These are phyloP conservation scores for Hyaloscypha bicolor DNA, from an alignment of 495 filamentous ascomycete species.

Conservation along the genomic window DNA sequence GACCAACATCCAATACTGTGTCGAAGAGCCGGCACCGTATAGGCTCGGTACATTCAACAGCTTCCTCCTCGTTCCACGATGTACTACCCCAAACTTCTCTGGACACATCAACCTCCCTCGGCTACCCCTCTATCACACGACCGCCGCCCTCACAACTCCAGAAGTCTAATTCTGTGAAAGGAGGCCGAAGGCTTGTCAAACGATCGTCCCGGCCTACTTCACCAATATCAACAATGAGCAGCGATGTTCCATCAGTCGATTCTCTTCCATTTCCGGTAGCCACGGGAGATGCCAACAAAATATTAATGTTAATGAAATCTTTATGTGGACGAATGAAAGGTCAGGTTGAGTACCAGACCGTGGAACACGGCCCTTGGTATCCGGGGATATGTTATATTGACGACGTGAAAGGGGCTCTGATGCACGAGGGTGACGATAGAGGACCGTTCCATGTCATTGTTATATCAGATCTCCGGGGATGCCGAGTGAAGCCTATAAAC, in stretches of 20 bases:
- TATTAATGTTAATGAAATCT: constrained; percentile 68
- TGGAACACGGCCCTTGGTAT: constrained; percentile 57
- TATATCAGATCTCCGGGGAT: constrained; percentile 84
- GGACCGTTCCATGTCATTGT: constrained; percentile 51
- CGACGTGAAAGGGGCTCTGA: constrained; percentile 63
- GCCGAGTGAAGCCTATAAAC: constrained; percentile 72
- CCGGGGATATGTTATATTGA: constrained; percentile 67
- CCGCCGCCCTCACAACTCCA: constrained; percentile 41
- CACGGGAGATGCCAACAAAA: constrained; percentile 62
- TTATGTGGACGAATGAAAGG: constrained; percentile 72
- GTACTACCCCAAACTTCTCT: constrained; percentile 43
- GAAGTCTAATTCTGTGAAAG: constrained; percentile 42
- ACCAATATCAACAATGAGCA: constrained; percentile 40
- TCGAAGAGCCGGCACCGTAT: constrained; percentile 50
- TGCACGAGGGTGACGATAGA: constrained; percentile 59
- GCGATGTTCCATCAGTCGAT: constrained; percentile 49
- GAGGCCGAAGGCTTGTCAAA: constrained; percentile 49
- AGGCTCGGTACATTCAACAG: constrained; percentile 53
- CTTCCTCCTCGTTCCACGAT: constrained; percentile 27
- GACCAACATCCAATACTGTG: constrained; percentile 35
- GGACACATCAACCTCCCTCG: constrained; percentile 41
- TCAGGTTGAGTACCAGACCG: constrained; percentile 63
- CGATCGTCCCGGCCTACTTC: constrained; percentile 50
- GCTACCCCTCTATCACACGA: constrained; percentile 36
- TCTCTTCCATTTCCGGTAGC: constrained; percentile 57